Evolutionary conservation across 352 stramenopile species (phyloP).

Genomic region (Globisporangium emineosum): DNA sequence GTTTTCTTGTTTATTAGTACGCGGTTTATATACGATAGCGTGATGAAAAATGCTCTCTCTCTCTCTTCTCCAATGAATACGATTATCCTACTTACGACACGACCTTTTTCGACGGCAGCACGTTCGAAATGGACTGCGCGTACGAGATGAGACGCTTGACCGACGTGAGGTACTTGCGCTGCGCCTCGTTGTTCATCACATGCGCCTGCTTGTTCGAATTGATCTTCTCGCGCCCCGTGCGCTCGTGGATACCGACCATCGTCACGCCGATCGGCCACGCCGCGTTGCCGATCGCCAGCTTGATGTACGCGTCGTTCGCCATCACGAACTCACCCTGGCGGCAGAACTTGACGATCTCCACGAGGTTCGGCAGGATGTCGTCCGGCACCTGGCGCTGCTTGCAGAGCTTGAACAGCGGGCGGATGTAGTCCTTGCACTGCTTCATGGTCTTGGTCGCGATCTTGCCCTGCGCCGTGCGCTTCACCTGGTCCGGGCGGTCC

Average conservation of each 20-base stretch:
- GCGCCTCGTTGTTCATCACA: slow-evolving; percentile 99
- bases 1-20: background rate
- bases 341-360: slow-evolving; percentile 95
- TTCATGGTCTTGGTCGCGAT: slow-evolving; percentile 97
- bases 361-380: slow-evolving; percentile 85
- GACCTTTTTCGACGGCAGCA: slow-evolving; percentile 86
- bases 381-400: slow-evolving; percentile 89
- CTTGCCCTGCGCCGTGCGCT: slow-evolving; percentile 88
- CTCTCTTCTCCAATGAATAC: background rate
- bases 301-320: slow-evolving; percentile 98
- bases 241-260: slow-evolving; percentile 98
- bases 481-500: slow-evolving; percentile 82
- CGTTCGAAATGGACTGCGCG: slow-evolving; percentile 87
- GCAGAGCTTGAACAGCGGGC: slow-evolving; percentile 96
- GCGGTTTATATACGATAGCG: slow-evolving; percentile 12
- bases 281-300: slow-evolving; percentile 96
- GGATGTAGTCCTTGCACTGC: slow-evolving; percentile 99
- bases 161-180: slow-evolving; percentile 98
- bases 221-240: slow-evolving; percentile 94
- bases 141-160: slow-evolving; percentile 98
- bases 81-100: slow-evolving; percentile 35
- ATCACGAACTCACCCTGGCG: slow-evolving; percentile 91
- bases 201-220: slow-evolving; percentile 98
- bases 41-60: slow-evolving; percentile 2
- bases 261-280: slow-evolving; percentile 99